Percentiles rank a stretch among this genome's conserved stretches.
phyloP scores from a whole-genome alignment of 148 eudicot genomes.

The Cornus controversa region DNA sequence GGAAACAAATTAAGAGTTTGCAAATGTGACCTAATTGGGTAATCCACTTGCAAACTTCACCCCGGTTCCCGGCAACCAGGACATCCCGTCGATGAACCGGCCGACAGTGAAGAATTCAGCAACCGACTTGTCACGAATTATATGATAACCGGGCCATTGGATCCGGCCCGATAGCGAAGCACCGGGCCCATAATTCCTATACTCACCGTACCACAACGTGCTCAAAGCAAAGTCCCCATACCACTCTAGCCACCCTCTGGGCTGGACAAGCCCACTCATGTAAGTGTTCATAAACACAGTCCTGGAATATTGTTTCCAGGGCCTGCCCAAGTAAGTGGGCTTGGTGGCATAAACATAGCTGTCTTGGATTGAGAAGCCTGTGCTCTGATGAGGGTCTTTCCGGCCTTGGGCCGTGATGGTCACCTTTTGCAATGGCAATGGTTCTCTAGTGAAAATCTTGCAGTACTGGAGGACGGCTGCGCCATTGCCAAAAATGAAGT shows the following conservation, averaged over 20 bases:
- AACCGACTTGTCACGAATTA: constrained; percentile 39
- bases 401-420: constrained; percentile 90
- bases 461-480: constrained; percentile 80
- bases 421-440: constrained; percentile 65
- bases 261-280: constrained; percentile 63
- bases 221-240: constrained; percentile 62
- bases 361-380: constrained; percentile 74
- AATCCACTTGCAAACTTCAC: constrained; percentile 70
- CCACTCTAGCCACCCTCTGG: constrained; percentile 96
- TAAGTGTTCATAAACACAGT: constrained; percentile 69
- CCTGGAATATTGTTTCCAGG: constrained; percentile 83
- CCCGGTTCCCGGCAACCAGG: constrained; percentile 88
- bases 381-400: constrained; percentile 66
- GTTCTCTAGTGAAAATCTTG: constrained; percentile 55
- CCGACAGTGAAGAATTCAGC: constrained; percentile 66
- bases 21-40: constrained; percentile 30
- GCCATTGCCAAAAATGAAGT: constrained; percentile 90
- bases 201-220: constrained; percentile 84
- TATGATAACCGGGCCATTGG: constrained; percentile 80
- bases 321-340: constrained; percentile 84
- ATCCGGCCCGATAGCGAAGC: constrained; percentile 54
- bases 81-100: constrained; percentile 57
- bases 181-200: constrained; percentile 78
- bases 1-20: background rate
- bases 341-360: constrained; percentile 56